These are phyloP conservation scores for Podila clonocystis DNA, from an alignment of 192 early-diverging fungal species.

Conservation along the genomic window DNA sequence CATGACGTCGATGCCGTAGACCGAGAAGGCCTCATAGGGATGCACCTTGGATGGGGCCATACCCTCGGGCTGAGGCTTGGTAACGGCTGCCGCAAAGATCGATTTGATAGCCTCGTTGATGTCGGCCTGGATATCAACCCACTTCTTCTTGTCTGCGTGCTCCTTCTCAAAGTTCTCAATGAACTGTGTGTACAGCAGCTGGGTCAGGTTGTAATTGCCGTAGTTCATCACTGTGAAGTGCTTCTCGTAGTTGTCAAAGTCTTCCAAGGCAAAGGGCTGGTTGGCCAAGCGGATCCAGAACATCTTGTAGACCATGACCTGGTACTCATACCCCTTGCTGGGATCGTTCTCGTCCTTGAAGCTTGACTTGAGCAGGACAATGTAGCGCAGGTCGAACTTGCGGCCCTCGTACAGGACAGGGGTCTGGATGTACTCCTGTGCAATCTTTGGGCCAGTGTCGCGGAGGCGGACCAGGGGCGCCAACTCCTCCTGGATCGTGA, in stretches of 20 bases:
- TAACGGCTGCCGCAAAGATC: slow-evolving; percentile 57
- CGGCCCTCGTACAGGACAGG: slow-evolving; percentile 61
- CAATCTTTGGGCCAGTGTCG: slow-evolving; percentile 56
- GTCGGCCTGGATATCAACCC: slow-evolving; percentile 53
- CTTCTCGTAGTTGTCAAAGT: slow-evolving; percentile 57
- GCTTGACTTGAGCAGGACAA: slow-evolving; percentile 51
- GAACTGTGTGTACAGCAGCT: slow-evolving; percentile 56
- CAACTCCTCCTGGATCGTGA: slow-evolving; percentile 49
- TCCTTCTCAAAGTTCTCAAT: slow-evolving; percentile 63
- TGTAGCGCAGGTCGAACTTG: slow-evolving; percentile 60
- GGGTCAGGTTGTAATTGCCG: slow-evolving; percentile 57
- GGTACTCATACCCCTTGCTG: slow-evolving; percentile 44
- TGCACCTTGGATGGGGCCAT: slow-evolving; percentile 26
- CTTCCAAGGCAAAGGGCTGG: slow-evolving; percentile 45
- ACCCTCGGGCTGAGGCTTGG: slow-evolving; percentile 54
- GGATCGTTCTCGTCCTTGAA: slow-evolving; percentile 46
- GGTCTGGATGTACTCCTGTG: slow-evolving; percentile 53
- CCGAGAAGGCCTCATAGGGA: slow-evolving; percentile 49
- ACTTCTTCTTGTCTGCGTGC: slow-evolving; percentile 48
- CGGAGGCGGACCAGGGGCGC: slow-evolving; percentile 53
- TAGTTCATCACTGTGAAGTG: slow-evolving; percentile 63
- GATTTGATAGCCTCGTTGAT: slow-evolving; percentile 60
- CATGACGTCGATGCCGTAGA: slow-evolving; percentile 62
- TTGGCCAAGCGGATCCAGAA: slow-evolving; percentile 64
- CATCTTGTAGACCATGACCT: slow-evolving; percentile 58